Evolutionary conservation across 2,329 filamentous ascomycete genomes (phyloP).

Genomic region (Sclerotinia minor): DNA sequence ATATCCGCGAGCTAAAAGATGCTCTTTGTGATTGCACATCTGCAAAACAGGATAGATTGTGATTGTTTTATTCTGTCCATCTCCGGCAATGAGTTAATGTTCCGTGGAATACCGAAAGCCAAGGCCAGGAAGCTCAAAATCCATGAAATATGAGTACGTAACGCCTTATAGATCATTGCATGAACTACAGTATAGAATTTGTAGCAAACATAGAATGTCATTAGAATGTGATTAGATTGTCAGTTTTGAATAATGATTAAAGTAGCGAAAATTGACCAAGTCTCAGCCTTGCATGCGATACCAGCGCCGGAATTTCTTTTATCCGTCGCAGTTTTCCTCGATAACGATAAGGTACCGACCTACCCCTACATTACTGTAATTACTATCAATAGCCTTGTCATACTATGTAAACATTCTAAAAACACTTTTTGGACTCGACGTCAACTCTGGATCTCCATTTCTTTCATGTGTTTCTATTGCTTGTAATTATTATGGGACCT

Average conservation of each 20-base stretch:
- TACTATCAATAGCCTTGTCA: background rate
- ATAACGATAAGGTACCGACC: slow-evolving; percentile 15
- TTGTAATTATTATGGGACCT: slow-evolving; percentile 1
- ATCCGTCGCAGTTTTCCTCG: background rate
- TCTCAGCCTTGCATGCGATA: slow-evolving; percentile 8
- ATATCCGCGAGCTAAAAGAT: background rate
- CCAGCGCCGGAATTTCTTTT: background rate
- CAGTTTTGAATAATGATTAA: background rate
- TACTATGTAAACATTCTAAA: background rate
- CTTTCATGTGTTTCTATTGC: background rate
- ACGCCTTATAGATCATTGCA: background rate
- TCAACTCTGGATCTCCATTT: background rate
- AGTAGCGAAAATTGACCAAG: background rate
- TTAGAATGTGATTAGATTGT: background rate
- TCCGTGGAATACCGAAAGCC: too few relatives aligned
- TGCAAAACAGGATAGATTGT: background rate
- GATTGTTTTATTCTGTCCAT: background rate
- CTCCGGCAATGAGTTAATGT: background rate
- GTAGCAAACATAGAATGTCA: background rate
- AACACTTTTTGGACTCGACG: background rate
- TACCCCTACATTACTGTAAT: background rate
- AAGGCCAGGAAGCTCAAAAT: background rate
- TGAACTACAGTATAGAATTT: background rate
- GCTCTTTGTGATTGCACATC: background rate
- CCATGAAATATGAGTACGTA: background rate